Evolutionary conservation across 345 rosid genomes (phyloP), one percentile per base, ranked within the genome.

Genomic region (Turnera subulata): DNA sequence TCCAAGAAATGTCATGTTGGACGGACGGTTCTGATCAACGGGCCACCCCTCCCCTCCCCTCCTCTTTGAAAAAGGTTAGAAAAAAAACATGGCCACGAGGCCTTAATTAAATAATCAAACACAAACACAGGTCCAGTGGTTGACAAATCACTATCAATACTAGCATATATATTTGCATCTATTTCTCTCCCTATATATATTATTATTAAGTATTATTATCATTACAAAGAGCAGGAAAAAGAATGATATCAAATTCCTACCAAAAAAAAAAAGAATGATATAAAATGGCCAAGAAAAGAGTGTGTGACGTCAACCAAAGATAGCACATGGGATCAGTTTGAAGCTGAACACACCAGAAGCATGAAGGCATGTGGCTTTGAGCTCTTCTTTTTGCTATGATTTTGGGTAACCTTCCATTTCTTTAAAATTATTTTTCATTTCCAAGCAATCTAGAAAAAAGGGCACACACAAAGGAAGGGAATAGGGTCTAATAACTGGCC

Each of bases 131-230:
- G 62, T 53, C 55, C 54, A 40, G 61, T 60, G 12, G 61, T 60
- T 48, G 71, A 60, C 61, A 26, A 40, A 60, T 54, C 46, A 54
- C 44, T 19, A 53, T 59, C 64, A 33, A 21, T 48, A n/a, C n/a
- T n/a, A n/a, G 55, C 56, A 60, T 33, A 29, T 54, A 59, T 46
- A 39, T 29, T 29, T 29, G 6, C 48, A 16, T n/a, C n/a, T n/a
- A n/a, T n/a, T n/a, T n/a, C n/a, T n/a, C n/a, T n/a, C n/a, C n/a
- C n/a, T n/a, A n/a, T n/a, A n/a, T n/a, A n/a, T n/a, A n/a, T n/a
- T n/a, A n/a, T n/a, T n/a, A n/a, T n/a, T n/a, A n/a, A n/a, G n/a
- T n/a, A n/a, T n/a, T n/a, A n/a, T n/a, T n/a, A n/a, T n/a, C n/a
- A n/a, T n/a, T n/a, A n/a, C n/a, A n/a, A n/a, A n/a, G n/a, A n/a